A percentile compares a stretch with the other conserved stretches of the same genome.
phyloP scores from a whole-genome alignment of 768 basidiomycete species.

The Mycena galopus region DNA sequence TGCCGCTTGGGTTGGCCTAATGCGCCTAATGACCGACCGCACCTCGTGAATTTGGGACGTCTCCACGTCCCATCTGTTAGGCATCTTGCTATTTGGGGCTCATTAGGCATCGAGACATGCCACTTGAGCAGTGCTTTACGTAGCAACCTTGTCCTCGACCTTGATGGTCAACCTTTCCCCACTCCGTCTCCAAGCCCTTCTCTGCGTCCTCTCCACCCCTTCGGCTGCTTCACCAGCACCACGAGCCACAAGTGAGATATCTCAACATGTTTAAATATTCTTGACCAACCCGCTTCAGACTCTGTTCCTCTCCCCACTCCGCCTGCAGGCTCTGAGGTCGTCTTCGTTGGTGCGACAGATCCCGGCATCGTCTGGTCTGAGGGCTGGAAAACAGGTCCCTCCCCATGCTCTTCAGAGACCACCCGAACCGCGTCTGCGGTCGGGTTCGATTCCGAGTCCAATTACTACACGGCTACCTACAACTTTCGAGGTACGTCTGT shows the following conservation, averaged over 20 bases:
- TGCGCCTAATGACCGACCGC: too few species aligned
- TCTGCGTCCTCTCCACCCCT: neutral
- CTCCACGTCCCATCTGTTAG: too few species aligned
- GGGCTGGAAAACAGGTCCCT: neutral
- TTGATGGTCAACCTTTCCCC: slow-evolving; percentile 4
- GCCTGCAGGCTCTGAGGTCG: slow-evolving; percentile 5
- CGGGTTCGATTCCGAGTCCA: neutral
- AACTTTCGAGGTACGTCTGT: slow-evolving; percentile 11
- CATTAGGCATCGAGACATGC: too few species aligned
- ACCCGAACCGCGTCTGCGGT: neutral
- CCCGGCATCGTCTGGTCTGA: slow-evolving; percentile 12
- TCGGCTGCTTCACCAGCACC: neutral
- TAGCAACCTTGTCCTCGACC: neutral
- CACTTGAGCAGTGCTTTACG: too few species aligned
- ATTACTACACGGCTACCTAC: neutral
- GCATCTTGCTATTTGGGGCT: too few species aligned
- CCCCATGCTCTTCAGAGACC: neutral
- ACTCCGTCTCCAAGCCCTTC: neutral
- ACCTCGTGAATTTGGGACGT: too few species aligned
- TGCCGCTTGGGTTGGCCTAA: too few species aligned
- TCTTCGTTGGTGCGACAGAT: slow-evolving; percentile 1
- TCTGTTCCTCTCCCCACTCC: slow-evolving; percentile 12
- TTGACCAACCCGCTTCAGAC: slow-evolving; percentile 5
- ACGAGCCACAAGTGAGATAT: slow-evolving; percentile 7
- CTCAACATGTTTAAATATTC: neutral